A percentile compares a stretch with the other conserved stretches of the same genome.
phyloP scores from a whole-genome alignment of 23 red algal species.

The Cyanidiococcus yangmingshanensis region DNA sequence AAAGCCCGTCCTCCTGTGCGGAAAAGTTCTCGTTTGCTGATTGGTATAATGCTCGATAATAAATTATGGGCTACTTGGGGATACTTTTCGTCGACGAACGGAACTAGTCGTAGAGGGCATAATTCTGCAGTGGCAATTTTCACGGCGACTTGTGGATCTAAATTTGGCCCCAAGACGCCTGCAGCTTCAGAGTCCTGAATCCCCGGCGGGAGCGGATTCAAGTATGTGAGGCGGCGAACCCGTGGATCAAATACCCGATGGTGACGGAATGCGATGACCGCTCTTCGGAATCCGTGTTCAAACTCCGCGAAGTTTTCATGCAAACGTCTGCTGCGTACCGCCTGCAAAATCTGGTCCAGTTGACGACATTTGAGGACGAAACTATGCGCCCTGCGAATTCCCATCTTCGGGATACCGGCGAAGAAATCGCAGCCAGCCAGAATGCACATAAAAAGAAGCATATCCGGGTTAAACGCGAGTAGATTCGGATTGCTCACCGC shows the following conservation, averaged over 20 bases:
- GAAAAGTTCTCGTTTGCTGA: not conserved
- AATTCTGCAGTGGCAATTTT: not conserved
- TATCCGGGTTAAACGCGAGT: slow-evolving; percentile 55
- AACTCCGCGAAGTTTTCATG: slow-evolving; percentile 29
- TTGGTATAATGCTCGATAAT: not conserved
- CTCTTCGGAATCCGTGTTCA: slow-evolving; percentile 35
- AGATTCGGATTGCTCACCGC: slow-evolving; percentile 37
- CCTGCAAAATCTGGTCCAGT: slow-evolving; percentile 34
- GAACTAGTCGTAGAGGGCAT: not conserved
- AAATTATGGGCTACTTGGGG: not conserved
- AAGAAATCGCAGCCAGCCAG: slow-evolving; percentile 98
- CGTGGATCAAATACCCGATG: slow-evolving; percentile 76
- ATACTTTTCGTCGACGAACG: not conserved
- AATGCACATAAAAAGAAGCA: slow-evolving; percentile 77
- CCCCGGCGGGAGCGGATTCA: slow-evolving; percentile 5
- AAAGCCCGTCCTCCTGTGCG: slow-evolving; percentile 3
- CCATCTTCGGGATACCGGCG: slow-evolving; percentile 59
- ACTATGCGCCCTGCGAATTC: slow-evolving; percentile 58
- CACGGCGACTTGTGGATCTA: not conserved
- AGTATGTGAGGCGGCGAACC: slow-evolving; percentile 15
- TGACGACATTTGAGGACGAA: slow-evolving; percentile 39
- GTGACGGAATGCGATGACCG: slow-evolving; percentile 67
- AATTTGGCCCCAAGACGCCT: not conserved
- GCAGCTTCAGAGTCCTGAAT: not conserved
- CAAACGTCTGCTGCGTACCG: slow-evolving; percentile 29